phyloP scores from a whole-genome alignment of 2,329 filamentous ascomycete genomes.

The Fusarium sp. region DNA sequence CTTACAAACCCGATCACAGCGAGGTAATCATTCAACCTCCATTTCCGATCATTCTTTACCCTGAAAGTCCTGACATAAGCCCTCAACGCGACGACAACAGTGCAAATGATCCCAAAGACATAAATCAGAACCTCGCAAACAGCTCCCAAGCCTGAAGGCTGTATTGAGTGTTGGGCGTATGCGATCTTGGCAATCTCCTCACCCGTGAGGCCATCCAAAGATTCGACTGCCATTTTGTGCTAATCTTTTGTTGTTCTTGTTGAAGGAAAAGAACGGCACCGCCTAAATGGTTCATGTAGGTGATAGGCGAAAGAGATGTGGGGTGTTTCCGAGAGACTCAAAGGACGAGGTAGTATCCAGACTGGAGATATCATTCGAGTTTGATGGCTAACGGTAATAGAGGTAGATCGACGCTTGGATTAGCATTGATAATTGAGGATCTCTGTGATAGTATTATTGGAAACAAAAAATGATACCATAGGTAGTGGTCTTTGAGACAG shows the following conservation, averaged over 20 bases:
- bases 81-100: background rate
- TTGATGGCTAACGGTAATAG: too few species aligned
- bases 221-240: background rate
- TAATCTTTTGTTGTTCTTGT: too few species aligned
- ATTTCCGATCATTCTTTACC: background rate
- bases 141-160: background rate
- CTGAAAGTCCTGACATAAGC: conserved; percentile 11
- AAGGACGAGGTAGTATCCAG: background rate
- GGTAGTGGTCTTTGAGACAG: too few species aligned
- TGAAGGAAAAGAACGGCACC: too few species aligned
- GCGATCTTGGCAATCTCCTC: background rate
- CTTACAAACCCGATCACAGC: conserved; percentile 28
- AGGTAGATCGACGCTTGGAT: too few species aligned
- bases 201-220: background rate
- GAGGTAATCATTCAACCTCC: conserved; percentile 29
- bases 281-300: background rate
- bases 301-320: background rate
- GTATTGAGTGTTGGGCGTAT: background rate
- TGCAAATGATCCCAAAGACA: background rate
- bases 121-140: background rate
- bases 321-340: background rate
- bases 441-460: too few species aligned
- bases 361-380: too few species aligned
- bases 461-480: too few species aligned
- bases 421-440: too few species aligned